phyloP scores from a whole-genome alignment of 1,284 basidiomycete species.

The Papiliotrema laurentii region DNA sequence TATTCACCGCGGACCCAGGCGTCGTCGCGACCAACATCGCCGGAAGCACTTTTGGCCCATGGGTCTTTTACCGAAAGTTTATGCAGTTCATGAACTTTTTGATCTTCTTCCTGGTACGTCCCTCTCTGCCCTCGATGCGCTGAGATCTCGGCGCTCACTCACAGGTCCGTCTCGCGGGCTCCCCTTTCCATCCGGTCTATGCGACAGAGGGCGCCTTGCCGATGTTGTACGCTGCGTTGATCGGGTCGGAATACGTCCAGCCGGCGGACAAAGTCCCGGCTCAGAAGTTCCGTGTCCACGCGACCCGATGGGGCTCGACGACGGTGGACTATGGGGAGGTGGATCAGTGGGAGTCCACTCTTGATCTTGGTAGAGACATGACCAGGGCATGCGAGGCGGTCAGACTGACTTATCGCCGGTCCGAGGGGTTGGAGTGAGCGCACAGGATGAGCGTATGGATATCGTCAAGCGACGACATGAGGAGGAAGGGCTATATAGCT shows the following conservation, averaged over 20 bases:
- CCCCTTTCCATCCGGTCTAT: slow-evolving; percentile 34
- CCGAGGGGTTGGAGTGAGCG: slow-evolving; percentile 26
- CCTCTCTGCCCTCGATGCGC: background rate
- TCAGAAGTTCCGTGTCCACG: slow-evolving; percentile 24
- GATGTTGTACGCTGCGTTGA: slow-evolving; percentile 37
- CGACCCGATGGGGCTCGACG: slow-evolving; percentile 19
- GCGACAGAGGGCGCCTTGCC: slow-evolving; percentile 29
- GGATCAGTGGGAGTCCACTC: slow-evolving; percentile 31
- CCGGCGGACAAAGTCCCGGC: slow-evolving; percentile 25
- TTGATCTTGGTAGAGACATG: slow-evolving; percentile 21
- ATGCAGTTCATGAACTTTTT: slow-evolving; percentile 57
- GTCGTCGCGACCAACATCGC: slow-evolving; percentile 66
- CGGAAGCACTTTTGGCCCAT: slow-evolving; percentile 23
- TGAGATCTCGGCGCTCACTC: background rate
- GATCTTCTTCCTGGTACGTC: slow-evolving; percentile 62
- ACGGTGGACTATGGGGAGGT: slow-evolving; percentile 37
- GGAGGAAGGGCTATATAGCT: too few relatives aligned
- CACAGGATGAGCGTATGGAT: too few relatives aligned
- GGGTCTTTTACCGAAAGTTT: slow-evolving; percentile 53
- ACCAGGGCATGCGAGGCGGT: slow-evolving; percentile 28
- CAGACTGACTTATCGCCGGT: slow-evolving; percentile 24
- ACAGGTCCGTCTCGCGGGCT: slow-evolving; percentile 31
- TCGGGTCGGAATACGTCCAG: slow-evolving; percentile 25
- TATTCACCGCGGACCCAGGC: slow-evolving; percentile 69
- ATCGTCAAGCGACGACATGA: too few relatives aligned